phyloP scores from a whole-genome alignment of 2,329 filamentous ascomycete genomes.

The Arthrobotrys conoides region DNA sequence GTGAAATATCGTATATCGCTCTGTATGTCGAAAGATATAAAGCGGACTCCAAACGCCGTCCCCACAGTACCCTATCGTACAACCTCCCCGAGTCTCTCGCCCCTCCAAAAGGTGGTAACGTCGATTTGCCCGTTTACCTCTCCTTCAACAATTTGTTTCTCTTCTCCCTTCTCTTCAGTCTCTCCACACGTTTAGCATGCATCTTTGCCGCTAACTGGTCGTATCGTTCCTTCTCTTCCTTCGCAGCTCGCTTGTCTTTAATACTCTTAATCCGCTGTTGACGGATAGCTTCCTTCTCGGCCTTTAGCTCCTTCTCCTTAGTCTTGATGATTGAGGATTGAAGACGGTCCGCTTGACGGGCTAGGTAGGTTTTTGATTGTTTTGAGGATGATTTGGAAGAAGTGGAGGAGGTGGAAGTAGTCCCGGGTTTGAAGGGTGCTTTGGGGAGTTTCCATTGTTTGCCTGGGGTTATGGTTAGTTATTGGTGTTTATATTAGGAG shows the following conservation, averaged over 20 bases:
- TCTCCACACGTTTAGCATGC: conserved; percentile 94
- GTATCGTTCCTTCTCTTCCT: conserved; percentile 93
- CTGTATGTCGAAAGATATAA: conserved; percentile 24
- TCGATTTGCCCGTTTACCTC: conserved; percentile 51
- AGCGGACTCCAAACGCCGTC: conserved; percentile 19
- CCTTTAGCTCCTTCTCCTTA: conserved; percentile 94
- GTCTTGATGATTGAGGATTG: conserved; percentile 80
- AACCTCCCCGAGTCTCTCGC: background rate
- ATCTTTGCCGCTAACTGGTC: conserved; percentile 97
- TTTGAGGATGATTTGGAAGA: conserved; percentile 83
- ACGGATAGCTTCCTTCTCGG: conserved; percentile 91
- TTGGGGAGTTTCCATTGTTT: conserved; percentile 93
- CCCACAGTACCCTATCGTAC: conserved; percentile 14
- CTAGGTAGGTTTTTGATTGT: conserved; percentile 74
- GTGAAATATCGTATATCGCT: conserved; percentile 5
- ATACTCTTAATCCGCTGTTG: conserved; percentile 84
- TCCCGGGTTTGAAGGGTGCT: conserved; percentile 85
- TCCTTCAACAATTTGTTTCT: conserved; percentile 83
- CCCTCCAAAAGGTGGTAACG: background rate
- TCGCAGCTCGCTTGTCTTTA: conserved; percentile 86
- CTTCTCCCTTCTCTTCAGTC: conserved; percentile 95
- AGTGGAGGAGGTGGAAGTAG: conserved; percentile 77
- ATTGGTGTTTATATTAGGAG: conserved; percentile 45
- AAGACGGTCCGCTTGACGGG: conserved; percentile 37
- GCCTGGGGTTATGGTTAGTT: conserved; percentile 71